Evolutionary conservation across 352 stramenopile species (phyloP), one percentile per base, ranked within the genome.

Genomic region (Blastocystis sp.): DNA sequence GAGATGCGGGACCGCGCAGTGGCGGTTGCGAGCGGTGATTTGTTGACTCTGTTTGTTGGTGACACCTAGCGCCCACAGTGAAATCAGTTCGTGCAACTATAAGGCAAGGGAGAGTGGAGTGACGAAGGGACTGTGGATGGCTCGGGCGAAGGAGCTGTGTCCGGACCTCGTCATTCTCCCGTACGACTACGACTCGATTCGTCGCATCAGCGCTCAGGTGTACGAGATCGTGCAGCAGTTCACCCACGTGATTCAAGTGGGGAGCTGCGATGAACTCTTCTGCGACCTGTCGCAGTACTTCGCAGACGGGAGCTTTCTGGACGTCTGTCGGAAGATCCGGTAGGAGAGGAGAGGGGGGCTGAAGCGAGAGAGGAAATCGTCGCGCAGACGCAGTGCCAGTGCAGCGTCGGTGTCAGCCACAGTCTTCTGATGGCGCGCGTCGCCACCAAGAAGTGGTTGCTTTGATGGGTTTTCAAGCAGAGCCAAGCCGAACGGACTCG

Each of bases 41-140:
- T 21, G 63, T 75, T 7, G 0, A 11, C 48, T 40, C 21, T 7
- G 4, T 4, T 61, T 44, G 29, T 49, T 14, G 36, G 3, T 81
- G 4, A 81, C 32, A 8, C 11, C 27, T 38, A 81, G 69, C 18
- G 27, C 32, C 1, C 69, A 81, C 48, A 81, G 69, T 51, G 69
- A 81, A 61, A 64, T 81, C 1, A 81, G 69, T 44, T 81, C 69
- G 2, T 81, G 69, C 40, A 81, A 81, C 63, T 81, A 81, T 42
- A 51, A 49, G 18, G 69, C 69, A 3, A 40, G 69, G 38, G 14
- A 4, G 1, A 21, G 18, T 44, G 69, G 69, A 18, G 69, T 81
- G 7, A 59, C 27, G 7, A 81, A 81, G 24, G 69, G 69, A 29
- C 9, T 64, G n/a, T 81, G 69, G 69, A 81, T 81, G 69, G 29